phyloP scores from a whole-genome alignment of 2,329 filamentous ascomycete species.

The Ceratocystis papillata region DNA sequence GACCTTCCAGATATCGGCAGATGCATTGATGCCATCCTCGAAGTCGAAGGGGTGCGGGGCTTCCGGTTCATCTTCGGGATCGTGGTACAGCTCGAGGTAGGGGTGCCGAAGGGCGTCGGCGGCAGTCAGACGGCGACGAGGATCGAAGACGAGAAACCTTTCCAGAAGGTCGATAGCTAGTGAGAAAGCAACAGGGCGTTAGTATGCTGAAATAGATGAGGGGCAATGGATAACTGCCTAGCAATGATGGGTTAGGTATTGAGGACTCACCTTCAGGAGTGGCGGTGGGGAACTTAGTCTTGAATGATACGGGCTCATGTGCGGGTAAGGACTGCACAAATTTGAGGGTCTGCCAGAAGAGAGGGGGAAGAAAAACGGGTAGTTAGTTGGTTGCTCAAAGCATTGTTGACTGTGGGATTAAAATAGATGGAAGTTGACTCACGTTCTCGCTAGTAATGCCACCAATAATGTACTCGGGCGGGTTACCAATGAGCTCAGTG shows the following conservation, averaged over 20 bases:
- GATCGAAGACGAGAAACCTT: constrained; percentile 95
- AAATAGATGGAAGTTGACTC: constrained; percentile 32
- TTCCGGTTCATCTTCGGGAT: constrained; percentile 89
- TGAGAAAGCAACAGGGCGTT: neutral
- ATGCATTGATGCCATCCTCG: constrained; percentile 95
- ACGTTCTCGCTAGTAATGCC: constrained; percentile 98
- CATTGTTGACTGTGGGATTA: neutral
- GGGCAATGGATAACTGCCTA: neutral
- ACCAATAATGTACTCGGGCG: constrained; percentile 95
- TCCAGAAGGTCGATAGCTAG: constrained; percentile 86
- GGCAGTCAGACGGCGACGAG: constrained; percentile 87
- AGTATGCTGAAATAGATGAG: neutral
- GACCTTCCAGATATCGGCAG: constrained; percentile 99
- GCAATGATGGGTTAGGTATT: neutral
- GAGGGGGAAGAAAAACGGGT: neutral
- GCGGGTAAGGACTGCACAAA: constrained; percentile 97
- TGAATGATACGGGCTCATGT: constrained; percentile 77
- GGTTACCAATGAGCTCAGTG: constrained; percentile 89
- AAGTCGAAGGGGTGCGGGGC: constrained; percentile 98
- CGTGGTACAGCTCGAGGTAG: constrained; percentile 93
- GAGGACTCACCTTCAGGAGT: constrained; percentile 60
- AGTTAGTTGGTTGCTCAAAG: constrained; percentile 25
- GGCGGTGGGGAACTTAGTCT: constrained; percentile 88
- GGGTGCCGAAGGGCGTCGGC: constrained; percentile 77
- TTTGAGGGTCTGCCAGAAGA: constrained; percentile 63